A percentile compares a stretch with the other conserved stretches of the same genome.
These are phyloP conservation scores for Fusarium aywerte DNA, from an alignment of 2,329 filamentous ascomycete genomes.

Conservation along the genomic window DNA sequence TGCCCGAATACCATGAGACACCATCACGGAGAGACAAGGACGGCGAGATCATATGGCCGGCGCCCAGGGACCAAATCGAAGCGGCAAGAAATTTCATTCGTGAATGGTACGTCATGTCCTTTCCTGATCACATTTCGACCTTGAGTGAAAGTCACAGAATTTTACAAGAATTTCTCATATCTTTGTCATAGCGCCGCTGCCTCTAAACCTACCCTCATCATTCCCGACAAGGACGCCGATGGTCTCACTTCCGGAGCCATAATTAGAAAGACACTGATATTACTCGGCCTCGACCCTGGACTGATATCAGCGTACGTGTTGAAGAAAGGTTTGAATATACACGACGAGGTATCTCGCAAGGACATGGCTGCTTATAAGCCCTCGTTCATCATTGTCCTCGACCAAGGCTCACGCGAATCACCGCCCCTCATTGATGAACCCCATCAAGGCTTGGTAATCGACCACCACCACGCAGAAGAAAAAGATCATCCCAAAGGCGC, in stretches of 20 bases:
- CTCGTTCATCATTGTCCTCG: slow-evolving; percentile 70
- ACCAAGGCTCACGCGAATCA: slow-evolving; percentile 69
- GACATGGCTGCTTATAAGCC: slow-evolving; percentile 63
- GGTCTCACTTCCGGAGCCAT: slow-evolving; percentile 73
- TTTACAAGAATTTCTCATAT: not conserved
- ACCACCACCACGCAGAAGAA: slow-evolving; percentile 68
- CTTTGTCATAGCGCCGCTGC: slow-evolving; percentile 18
- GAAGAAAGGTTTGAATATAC: slow-evolving; percentile 68
- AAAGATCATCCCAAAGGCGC: slow-evolving; percentile 67
- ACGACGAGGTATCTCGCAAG: slow-evolving; percentile 62
- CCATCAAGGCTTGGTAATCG: slow-evolving; percentile 68
- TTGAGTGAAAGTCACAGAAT: too few species aligned
- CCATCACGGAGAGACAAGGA: slow-evolving; percentile 48
- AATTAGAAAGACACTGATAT: slow-evolving; percentile 66
- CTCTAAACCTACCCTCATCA: slow-evolving; percentile 63
- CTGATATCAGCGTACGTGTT: slow-evolving; percentile 69
- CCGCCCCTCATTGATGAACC: slow-evolving; percentile 62
- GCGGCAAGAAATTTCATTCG: slow-evolving; percentile 65
- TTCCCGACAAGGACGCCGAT: slow-evolving; percentile 77
- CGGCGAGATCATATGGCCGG: slow-evolving; percentile 70
- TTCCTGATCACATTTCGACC: not conserved
- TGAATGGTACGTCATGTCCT: slow-evolving; percentile 60
- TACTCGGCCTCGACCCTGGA: slow-evolving; percentile 65
- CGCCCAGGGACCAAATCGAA: slow-evolving; percentile 64
- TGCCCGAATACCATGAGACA: slow-evolving; percentile 29